Base-by-base conservation (phyloP, 495 filamentous ascomycete genomes). In the Acidomyces sp. region DNA sequence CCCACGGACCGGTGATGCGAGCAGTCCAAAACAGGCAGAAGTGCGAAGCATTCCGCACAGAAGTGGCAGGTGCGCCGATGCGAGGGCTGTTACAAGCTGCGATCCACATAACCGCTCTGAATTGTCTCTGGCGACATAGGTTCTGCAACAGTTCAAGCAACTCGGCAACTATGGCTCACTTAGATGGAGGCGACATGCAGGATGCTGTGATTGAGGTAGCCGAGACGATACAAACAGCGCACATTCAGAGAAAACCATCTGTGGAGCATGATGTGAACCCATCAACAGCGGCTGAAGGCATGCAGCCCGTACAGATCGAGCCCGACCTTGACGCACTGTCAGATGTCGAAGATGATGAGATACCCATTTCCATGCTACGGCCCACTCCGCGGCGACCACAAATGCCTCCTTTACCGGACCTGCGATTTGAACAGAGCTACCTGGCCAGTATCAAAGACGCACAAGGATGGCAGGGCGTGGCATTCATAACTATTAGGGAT, bases 361-460 rank as follows among this genome's bases (percentile, higher is more conserved):
- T 66, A 25, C 62, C 62, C 0, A 25, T 60, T 2, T 62, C 58
- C 5, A 43, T 56, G 12, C 39, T 67, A 19, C 46, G 50, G 19
- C 61, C 63, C 2, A 23, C 51, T 72, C 78, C 41, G 55, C 66
- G 53, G 72, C 74, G 60, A 49, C 45, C 57, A 34, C 65, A 41
- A 7, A 73, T 93, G 42, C 84, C 83, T 37, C 88, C 92, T 0
- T 62, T 97, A 52, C 90, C 90, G 1, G 90, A 97, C 61, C 62
- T 97, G 49, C 70, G 90, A 36, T 96, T 96, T 60, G 90, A 97
- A 66, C 90, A 97, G 70, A 93, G 85, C 63, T 96, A 96, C 55
- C 67, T 97, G 28, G 78, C 78, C 34, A 87, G 84, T 57, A 75
- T 97, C 39, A 72, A 74, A 48, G 66, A 71, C 35, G 83, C 83